Base-by-base conservation (phyloP, 805 yeast genomes). In the Schwanniomyces occidentalis region DNA sequence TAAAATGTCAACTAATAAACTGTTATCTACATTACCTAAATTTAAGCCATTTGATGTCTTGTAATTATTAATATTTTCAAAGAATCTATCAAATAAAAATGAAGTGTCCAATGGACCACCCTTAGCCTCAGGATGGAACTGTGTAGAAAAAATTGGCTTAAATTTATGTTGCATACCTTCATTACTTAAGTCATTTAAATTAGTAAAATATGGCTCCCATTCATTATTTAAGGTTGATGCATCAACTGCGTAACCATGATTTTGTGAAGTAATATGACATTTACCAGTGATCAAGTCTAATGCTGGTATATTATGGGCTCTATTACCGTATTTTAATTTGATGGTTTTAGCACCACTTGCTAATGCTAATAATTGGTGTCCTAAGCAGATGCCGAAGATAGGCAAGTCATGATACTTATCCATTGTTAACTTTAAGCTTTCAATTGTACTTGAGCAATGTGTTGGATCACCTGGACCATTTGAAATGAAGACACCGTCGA, bases 381-480 rank as follows among this genome's bases (percentile, higher is more conserved):
- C 99, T 49, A 93, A 72, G 67, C 99, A 95, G 56, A 93, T 95
- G 51, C 99, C 99, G 59, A 93, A 93, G 49, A 93, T 85, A 39
- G 99, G 98, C 41, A 90, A 75, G 21, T 82, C 74, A 42, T 69
- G 73, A 37, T 77, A 63, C 35, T 65, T 58, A 29, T 74, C 74
- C 81, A 91, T 78, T 38, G 91, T 76, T 53, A 76, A 71, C 55
- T 73, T 77, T 61, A 91, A 74, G 65, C 83, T 80, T 49, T 74
- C 73, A 21, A 87, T 86, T 7, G 98, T 90, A 24, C 75, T 54
- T 22, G 82, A 60, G 71, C 96, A 89, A 64, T 86, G 91, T 32
- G 95, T 85, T 56, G 98, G 98, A 65, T 91, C 96, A 54, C 98
- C 98, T 35, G 98, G 98, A 36, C 98, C 98, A 59, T 91, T 91